These are phyloP conservation scores for Tylopilus cervinicoccineus DNA, from an alignment of 768 basidiomycete species.

Conservation along the genomic window DNA sequence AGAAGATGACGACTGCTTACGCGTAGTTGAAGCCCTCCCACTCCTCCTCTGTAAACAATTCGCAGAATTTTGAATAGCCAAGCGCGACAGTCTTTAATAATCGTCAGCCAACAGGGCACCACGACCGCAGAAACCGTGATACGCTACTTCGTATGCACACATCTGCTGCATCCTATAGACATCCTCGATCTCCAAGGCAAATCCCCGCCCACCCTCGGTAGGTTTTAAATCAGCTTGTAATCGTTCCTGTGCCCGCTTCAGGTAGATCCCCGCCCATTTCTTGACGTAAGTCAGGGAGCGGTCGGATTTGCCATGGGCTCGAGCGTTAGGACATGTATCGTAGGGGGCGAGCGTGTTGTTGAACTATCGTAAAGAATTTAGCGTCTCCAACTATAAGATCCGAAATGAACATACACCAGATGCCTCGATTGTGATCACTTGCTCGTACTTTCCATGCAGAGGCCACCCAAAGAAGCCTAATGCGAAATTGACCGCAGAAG, in stretches of 20 bases:
- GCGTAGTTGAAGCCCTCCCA: conserved; percentile 93
- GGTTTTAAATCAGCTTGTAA: conserved; percentile 48
- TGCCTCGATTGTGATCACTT: conserved; percentile 72
- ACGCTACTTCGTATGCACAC: conserved; percentile 75
- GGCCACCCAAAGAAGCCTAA: conserved; percentile 78
- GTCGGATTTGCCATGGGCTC: conserved; percentile 40
- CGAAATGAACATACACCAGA: conserved; percentile 40
- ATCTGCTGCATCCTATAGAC: conserved; percentile 75
- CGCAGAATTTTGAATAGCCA: conserved; percentile 89
- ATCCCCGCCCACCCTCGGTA: conserved; percentile 36
- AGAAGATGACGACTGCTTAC: conserved; percentile 36
- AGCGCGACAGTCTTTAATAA: conserved; percentile 75
- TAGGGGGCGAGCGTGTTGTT: conserved; percentile 89
- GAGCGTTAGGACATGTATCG: conserved; percentile 71
- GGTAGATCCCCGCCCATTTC: conserved; percentile 70
- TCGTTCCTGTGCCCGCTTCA: conserved; percentile 59
- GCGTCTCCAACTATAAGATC: background rate
- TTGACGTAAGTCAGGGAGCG: conserved; percentile 56
- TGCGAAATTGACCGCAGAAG: conserved; percentile 63
- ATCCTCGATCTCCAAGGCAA: conserved; percentile 61
- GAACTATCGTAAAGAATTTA: conserved; percentile 38
- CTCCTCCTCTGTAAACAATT: conserved; percentile 85
- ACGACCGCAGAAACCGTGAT: background rate
- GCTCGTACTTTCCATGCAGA: conserved; percentile 66
- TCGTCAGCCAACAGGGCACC: background rate